A percentile compares a stretch with the other conserved stretches of the same genome.
Evolutionary conservation across 331 rosid species (phyloP).

Genomic region (Malus hybrid): DNA sequence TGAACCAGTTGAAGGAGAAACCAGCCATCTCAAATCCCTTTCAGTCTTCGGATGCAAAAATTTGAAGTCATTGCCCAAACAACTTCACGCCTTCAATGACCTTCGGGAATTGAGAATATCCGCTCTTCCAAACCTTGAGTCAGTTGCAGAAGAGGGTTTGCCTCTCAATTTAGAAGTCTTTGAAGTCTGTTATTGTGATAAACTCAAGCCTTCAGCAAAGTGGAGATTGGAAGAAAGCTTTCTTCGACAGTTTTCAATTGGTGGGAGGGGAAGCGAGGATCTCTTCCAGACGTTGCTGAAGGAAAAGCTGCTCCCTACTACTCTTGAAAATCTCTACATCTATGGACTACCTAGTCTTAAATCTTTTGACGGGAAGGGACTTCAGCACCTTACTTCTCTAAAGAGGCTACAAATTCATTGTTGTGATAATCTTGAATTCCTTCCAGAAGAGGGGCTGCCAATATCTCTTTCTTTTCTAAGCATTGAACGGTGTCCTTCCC

Average conservation of each 20-base stretch:
- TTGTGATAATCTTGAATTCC: too few species aligned
- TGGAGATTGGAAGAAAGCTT: not conserved
- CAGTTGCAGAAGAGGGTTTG: not conserved
- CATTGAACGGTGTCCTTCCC: not conserved
- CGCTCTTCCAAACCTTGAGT: not conserved
- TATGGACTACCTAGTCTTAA: not conserved
- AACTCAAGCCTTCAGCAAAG: not conserved
- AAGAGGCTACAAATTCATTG: too few species aligned
- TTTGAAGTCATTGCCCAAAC: not conserved
- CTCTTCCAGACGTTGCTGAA: not conserved
- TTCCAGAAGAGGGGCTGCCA: too few species aligned
- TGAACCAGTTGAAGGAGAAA: too few species aligned
- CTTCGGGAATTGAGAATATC: not conserved
- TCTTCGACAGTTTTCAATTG: not conserved
- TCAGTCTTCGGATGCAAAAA: not conserved
- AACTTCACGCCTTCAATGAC: not conserved
- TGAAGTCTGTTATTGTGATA: not conserved
- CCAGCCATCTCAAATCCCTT: too few species aligned
- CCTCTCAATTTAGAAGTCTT: not conserved
- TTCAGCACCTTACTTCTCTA: not conserved
- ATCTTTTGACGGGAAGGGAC: not conserved
- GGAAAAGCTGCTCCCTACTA: conserved; percentile 2
- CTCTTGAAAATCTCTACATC: not conserved
- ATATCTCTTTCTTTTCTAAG: not conserved
- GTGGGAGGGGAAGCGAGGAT: not conserved